A percentile compares a stretch with the other conserved stretches of the same genome.
Conservation (phyloP, 441 rosid genomes). For the Brassica balearica region DNA sequence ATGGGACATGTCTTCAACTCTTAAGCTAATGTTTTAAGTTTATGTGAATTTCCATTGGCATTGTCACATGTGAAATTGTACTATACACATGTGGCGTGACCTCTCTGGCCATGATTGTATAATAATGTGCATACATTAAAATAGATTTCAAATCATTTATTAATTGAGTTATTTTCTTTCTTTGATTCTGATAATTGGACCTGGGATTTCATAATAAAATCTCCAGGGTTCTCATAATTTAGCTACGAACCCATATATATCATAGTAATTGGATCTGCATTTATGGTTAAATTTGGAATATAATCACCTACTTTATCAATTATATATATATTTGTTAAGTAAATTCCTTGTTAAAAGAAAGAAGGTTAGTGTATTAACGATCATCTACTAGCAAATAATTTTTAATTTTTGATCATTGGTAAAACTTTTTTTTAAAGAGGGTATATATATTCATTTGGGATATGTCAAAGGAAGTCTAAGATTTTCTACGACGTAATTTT, state of each 20-base stretch:
- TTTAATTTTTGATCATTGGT: background rate
- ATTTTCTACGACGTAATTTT: background rate
- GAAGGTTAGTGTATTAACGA: background rate
- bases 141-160: conserved; percentile 19
- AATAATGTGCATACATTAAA: conserved; percentile 20
- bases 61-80: conserved; percentile 44
- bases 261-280: conserved; percentile 38
- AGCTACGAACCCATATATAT: conserved; percentile 18
- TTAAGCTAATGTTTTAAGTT: conserved; percentile 35
- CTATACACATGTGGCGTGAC: conserved; percentile 46
- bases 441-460: background rate
- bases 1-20: conserved; percentile 43
- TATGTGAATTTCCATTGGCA: conserved; percentile 26
- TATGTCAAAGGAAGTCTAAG: background rate
- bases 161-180: background rate
- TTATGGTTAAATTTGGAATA: conserved; percentile 31
- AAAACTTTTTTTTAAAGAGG: background rate
- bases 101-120: conserved; percentile 47
- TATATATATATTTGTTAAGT: conserved; percentile 7
- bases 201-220: conserved; percentile 33
- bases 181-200: conserved; percentile 24
- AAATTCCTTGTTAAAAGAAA: conserved; percentile 7
- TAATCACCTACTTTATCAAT: conserved; percentile 24
- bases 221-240: conserved; percentile 35
- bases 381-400: background rate